Base-by-base conservation (phyloP, 371 early-diverging fungal genomes). In the Lichtheimia ornata region DNA sequence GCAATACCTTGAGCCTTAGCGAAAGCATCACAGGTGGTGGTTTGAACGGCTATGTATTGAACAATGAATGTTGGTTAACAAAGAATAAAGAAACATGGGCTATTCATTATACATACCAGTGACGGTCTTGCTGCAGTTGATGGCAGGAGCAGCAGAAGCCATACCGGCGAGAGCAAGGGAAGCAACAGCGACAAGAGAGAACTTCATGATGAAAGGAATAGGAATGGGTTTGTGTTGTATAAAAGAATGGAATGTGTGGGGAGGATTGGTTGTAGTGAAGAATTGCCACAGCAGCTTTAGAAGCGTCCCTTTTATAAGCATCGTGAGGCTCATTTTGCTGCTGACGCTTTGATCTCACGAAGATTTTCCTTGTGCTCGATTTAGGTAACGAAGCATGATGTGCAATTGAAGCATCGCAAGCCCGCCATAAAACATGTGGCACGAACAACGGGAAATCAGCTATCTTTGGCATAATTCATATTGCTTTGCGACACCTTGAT, bases 161-260 rank as follows among this genome's bases (percentile, higher is more conserved):
- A 52, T 12, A 52, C 60, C 60, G 41, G 60, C 60, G 24, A 59
- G 30, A 17, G 60, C 60, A 52, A 59, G 52, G 27, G 60, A 30
- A 43, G 60, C 60, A 52, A 52, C 53, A 52, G 52, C 50, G 28
- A 59, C 41, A 52, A 59, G 22, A 43, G 60, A 40, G 60, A 59
- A 59, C 52, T 59, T 59, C 60, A 59, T 59, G 20, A 43, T 51
- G 59, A 44, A n/a, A 56, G 45, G 45, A 44, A 56, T 27, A 56
- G 57, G 57, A 56, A 43, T 56, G 57, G 57, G 45, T n/a, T 43
- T 14, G 27, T 35, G 14, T 35, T 28, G 14, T 22, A 9, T 11
- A n/a, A 56, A 56, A 41, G 57, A 56, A 24, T 56, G 57, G 57
- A 56, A 20, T 56, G 57, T 54, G 54, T n/a, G 54, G 54, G n/a